phyloP scores from a whole-genome alignment of 148 eudicot genomes.

The Bassia scoparia region DNA sequence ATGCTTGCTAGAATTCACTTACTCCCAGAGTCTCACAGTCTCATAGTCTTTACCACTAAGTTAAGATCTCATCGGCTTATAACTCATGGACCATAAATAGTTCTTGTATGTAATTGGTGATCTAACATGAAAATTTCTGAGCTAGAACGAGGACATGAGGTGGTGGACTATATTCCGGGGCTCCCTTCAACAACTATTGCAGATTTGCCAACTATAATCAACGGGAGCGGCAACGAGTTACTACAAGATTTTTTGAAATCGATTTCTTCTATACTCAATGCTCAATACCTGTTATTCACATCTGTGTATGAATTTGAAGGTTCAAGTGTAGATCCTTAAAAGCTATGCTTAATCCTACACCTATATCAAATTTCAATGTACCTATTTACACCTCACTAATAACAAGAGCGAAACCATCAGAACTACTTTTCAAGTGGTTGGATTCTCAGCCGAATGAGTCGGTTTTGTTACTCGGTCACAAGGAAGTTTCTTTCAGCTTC shows the following conservation, averaged over 20 bases:
- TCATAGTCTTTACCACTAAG: no score
- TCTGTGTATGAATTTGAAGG: conserved; percentile 50
- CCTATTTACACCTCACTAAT: conserved; percentile 27
- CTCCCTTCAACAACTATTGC: conserved; percentile 43
- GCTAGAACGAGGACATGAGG: conserved; percentile 41
- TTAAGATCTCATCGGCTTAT: no score
- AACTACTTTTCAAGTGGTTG: conserved; percentile 36
- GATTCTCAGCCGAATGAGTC: conserved; percentile 36
- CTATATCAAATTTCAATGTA: conserved; percentile 45
- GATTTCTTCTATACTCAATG: conserved; percentile 28
- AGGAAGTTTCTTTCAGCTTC: conserved; percentile 64
- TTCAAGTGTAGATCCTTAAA: conserved; percentile 34
- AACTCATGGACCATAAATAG: no score
- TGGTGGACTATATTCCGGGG: conserved; percentile 62
- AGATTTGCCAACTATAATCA: conserved; percentile 46
- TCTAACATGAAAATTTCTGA: neutral
- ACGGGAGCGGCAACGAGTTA: conserved; percentile 28
- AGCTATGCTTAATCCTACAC: conserved; percentile 26
- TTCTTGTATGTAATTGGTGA: neutral
- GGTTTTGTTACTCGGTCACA: conserved; percentile 53
- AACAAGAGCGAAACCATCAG: neutral
- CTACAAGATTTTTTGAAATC: conserved; percentile 17
- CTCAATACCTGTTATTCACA: conserved; percentile 42
- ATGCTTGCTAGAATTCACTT: no score
- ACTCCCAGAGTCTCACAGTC: no score